Evolutionary conservation across 345 rosid genomes (phyloP), one percentile per base, ranked within the genome.

Genomic region (Citrus inodora): DNA sequence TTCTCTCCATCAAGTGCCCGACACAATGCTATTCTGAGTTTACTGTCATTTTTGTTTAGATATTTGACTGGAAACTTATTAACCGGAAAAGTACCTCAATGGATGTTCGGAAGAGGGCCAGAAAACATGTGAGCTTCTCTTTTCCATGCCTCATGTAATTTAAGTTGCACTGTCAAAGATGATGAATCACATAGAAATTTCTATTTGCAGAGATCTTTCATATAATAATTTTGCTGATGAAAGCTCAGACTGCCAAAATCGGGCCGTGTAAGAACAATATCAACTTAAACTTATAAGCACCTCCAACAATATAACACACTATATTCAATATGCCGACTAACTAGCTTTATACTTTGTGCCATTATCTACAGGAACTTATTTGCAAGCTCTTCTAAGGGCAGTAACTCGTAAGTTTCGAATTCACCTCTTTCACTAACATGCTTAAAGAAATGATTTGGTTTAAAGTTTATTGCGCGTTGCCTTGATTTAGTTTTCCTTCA

Each of bases 21-120:
- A 11, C 17, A 46, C 3, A 46, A 1, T 1, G 6, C 25, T 48
- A 2, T 37, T 33, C 24, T 17, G 69, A 10, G n/a, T 61, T 42
- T 69, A 35, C 33, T 30, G 16, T 17, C 17, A 25, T 46, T 10
- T 79, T 38, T 37, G 55, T 63, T 46, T 64, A 82, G 88, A 69
- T 86, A 82, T 68, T 75, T 86, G 3, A 88, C 88, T 40, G 75
- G 83, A 72, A 88, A 88, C 71, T 65, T 71, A 74, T 79, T 88
- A 11, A 82, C 28, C 16, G 88, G 90, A 67, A 3, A 4, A 1
- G 70, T 86, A 9, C 90, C 85, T 64, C 0, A 0, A 16, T 84
- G 86, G 87, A 55, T 86, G 19, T 56, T 78, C 40, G 9, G 7
- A 3, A 9, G 14, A 48, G 78, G 60, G 5, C 51, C 51, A 62